phyloP scores from a whole-genome alignment of 805 yeast species.

The Sugiyamaella chiloensis region DNA sequence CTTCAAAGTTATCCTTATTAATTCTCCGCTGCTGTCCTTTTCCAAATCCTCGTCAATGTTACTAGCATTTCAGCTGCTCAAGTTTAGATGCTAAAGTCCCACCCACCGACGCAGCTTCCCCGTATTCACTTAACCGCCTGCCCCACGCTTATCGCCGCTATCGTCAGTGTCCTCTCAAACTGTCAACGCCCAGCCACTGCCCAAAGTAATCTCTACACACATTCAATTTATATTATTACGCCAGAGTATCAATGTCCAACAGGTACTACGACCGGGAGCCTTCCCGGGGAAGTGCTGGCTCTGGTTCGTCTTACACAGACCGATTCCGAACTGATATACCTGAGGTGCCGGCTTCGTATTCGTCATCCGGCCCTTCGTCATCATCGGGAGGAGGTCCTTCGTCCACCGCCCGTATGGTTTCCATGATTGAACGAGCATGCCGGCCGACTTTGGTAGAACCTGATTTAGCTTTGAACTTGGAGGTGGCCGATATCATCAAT shows the following conservation, averaged over 20 bases:
- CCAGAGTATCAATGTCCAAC: constrained; percentile 6
- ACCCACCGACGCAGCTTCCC: background rate
- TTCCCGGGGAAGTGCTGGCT: constrained; percentile 6
- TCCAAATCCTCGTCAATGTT: too few relatives aligned
- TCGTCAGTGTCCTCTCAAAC: background rate
- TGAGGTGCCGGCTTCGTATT: constrained; percentile 6
- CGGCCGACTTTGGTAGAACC: constrained; percentile 81
- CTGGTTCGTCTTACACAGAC: constrained; percentile 29
- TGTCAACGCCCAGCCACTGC: background rate
- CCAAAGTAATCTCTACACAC: background rate
- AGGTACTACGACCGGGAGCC: constrained; percentile 7
- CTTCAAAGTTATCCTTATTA: too few relatives aligned
- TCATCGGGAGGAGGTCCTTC: constrained; percentile 15
- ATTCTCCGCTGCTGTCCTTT: too few relatives aligned
- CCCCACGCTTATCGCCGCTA: background rate
- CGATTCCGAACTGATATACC: constrained; percentile 30
- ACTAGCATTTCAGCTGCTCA: too few relatives aligned
- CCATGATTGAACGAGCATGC: constrained; percentile 68
- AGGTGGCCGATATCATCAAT: constrained; percentile 89
- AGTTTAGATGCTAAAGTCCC: too few relatives aligned
- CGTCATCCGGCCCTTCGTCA: constrained; percentile 4
- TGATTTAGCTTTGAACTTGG: constrained; percentile 80
- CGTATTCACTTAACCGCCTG: background rate
- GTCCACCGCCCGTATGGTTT: constrained; percentile 21
- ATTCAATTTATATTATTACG: background rate